Evolutionary conservation across 1,284 basidiomycete species (phyloP), one percentile per base, ranked within the genome.

Genomic region (Taiwanofungus camphoratus): DNA sequence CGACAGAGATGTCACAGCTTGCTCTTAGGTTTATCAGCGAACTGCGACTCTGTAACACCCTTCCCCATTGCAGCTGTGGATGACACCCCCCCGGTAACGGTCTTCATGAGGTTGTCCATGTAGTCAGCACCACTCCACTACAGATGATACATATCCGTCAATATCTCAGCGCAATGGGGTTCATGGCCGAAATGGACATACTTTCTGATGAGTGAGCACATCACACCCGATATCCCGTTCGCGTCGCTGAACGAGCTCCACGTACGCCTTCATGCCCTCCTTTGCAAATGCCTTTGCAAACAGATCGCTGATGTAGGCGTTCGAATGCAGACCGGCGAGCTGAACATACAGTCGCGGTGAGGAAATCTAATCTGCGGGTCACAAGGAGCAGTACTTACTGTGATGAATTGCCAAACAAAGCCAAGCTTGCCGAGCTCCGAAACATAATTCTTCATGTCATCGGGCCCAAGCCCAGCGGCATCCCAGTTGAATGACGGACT

Each of bases 371-470:
- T n/a, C n/a, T n/a, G n/a, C n/a, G n/a, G n/a, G n/a, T n/a, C n/a
- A n/a, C n/a, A n/a, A n/a, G n/a, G n/a, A 11, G 18, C 20, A 36
- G 23, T 16, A 71, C 87, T 61, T 45, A 92, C 88, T 52, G 93
- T 96, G 66, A 99, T 98, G 74, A 99, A 98, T 64, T 98, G 95
- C 93, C 94, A 98, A 48, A 89, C 85, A 63, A 94, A 95, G 34
- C 90, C 92, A 36, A 94, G 79, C 71, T 87, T 93, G 46, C 87
- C 92, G 15, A 96, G 76, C 56, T 93, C 80, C 95, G 94, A 97
- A 31, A 99, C 81, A 65, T 84, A 99, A 46, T 75, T 70, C 66
- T 89, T 76, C 92, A 94, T 98, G 58, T 95, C 90, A 49, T 77
- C 73, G 54, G 84, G 76, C 36, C 76, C 80, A 24, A 99, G 75